These are phyloP conservation scores for Musa schizocarpa DNA, from an alignment of 176 grass and related monocot species.

Conservation along the genomic window DNA sequence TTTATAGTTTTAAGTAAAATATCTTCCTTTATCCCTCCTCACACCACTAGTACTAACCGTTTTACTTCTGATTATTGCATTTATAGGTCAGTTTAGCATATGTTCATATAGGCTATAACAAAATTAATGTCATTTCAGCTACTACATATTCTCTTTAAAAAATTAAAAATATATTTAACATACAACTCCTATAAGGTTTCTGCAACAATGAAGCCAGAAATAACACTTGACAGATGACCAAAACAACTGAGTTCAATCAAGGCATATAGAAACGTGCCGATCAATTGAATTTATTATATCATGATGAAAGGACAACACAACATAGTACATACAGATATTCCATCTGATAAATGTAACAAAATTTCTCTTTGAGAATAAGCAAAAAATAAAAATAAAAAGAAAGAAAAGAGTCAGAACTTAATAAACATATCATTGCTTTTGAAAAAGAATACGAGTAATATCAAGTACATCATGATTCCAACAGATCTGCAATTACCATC, in stretches of 20 bases:
- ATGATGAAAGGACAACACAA: background rate
- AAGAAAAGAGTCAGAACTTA: slow-evolving; percentile 1
- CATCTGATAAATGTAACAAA: background rate
- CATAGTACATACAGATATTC: background rate
- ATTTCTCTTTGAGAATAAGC: background rate
- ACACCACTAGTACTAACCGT: too few relatives aligned
- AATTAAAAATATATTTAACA: background rate
- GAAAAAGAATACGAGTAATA: background rate
- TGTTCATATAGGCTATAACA: background rate
- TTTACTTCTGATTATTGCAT: too few relatives aligned
- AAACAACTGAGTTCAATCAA: background rate
- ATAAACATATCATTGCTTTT: background rate
- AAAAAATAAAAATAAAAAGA: slow-evolving; percentile 3
- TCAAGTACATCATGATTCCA: background rate
- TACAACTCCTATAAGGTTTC: background rate
- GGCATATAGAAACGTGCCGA: background rate
- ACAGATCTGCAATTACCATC: background rate
- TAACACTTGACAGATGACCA: too few relatives aligned
- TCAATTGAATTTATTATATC: background rate
- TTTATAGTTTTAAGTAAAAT: too few relatives aligned
- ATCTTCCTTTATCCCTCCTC: too few relatives aligned
- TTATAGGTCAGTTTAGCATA: too few relatives aligned
- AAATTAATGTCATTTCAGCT: background rate
- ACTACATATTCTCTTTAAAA: background rate
- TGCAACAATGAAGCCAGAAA: too few relatives aligned